Evolutionary conservation across 2,329 filamentous ascomycete species (phyloP).

Genomic region (Geosmithia flava): DNA sequence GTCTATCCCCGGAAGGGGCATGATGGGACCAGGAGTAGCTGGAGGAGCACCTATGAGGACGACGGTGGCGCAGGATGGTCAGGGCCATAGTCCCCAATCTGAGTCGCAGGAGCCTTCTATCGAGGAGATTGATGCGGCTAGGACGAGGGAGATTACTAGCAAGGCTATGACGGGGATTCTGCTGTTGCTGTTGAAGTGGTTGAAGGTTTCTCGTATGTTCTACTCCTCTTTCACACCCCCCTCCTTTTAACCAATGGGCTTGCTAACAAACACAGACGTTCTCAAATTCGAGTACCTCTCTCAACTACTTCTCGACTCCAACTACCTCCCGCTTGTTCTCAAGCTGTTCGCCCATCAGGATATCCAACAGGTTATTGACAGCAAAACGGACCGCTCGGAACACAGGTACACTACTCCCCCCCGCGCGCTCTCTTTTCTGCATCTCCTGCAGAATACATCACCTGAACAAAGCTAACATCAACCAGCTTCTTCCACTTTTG

Average conservation of each 20-base stretch:
- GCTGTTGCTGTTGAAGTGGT: slow-evolving; percentile 86
- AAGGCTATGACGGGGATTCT: slow-evolving; percentile 89
- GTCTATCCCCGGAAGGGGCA: no score
- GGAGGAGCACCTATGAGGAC: no score
- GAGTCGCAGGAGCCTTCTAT: slow-evolving; percentile 37
- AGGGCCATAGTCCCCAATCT: slow-evolving; percentile 16
- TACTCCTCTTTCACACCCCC: background rate
- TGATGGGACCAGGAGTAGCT: no score
- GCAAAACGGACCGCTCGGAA: slow-evolving; percentile 70
- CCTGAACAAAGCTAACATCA: background rate
- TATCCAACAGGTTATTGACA: slow-evolving; percentile 79
- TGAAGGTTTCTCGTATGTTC: slow-evolving; percentile 71
- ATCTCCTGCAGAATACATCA: slow-evolving; percentile 2
- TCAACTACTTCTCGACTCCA: slow-evolving; percentile 85
- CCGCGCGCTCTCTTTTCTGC: no score
- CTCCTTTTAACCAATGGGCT: background rate
- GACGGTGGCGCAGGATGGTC: background rate
- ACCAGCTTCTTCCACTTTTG: slow-evolving; percentile 88
- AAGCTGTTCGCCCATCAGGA: slow-evolving; percentile 95
- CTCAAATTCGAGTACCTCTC: slow-evolving; percentile 94
- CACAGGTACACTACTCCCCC: slow-evolving; percentile 50
- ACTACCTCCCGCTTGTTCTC: slow-evolving; percentile 82
- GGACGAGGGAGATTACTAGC: slow-evolving; percentile 74
- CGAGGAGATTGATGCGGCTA: slow-evolving; percentile 71
- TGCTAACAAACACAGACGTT: slow-evolving; percentile 46